A percentile compares a stretch with the other conserved stretches of the same genome.
Conservation (phyloP, 345 rosid species). For the Abelmoschus esculentus region DNA sequence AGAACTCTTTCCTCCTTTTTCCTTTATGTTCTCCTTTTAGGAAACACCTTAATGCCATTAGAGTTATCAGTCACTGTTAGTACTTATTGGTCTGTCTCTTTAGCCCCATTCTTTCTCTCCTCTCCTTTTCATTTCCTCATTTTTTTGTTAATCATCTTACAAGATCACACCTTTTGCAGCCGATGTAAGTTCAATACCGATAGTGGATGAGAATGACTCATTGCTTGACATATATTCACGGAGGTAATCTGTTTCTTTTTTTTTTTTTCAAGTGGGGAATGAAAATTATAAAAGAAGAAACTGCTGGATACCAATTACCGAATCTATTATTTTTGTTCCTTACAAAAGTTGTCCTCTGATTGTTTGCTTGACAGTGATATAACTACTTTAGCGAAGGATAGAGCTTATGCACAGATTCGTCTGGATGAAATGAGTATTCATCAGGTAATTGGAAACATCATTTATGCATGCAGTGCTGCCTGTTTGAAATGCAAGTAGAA, state of each 20-base stretch:
- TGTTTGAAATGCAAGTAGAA: neutral
- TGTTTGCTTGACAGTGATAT: constrained; percentile 52
- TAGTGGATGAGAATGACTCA: constrained; percentile 80
- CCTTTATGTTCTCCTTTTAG: neutral
- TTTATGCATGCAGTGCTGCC: neutral
- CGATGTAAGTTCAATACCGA: constrained; percentile 85
- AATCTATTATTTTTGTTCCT: neutral
- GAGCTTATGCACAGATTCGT: constrained; percentile 85
- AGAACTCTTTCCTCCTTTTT: neutral
- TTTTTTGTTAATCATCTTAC: neutral
- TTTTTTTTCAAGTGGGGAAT: neutral
- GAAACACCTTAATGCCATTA: neutral
- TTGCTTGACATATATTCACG: constrained; percentile 74
- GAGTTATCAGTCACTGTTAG: neutral
- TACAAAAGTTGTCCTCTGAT: neutral
- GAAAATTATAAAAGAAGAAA: neutral
- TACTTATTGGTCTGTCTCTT: neutral
- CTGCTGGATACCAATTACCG: neutral
- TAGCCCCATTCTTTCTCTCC: neutral
- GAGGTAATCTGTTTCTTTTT: constrained; percentile 34
- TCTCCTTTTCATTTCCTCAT: neutral
- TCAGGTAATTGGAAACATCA: constrained; percentile 44
- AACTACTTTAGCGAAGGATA: constrained; percentile 82
- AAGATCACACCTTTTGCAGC: constrained; percentile 39
- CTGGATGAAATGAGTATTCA: constrained; percentile 85